These are phyloP conservation scores for Phytophthora vignae DNA, from an alignment of 352 stramenopile species.

Conservation along the genomic window DNA sequence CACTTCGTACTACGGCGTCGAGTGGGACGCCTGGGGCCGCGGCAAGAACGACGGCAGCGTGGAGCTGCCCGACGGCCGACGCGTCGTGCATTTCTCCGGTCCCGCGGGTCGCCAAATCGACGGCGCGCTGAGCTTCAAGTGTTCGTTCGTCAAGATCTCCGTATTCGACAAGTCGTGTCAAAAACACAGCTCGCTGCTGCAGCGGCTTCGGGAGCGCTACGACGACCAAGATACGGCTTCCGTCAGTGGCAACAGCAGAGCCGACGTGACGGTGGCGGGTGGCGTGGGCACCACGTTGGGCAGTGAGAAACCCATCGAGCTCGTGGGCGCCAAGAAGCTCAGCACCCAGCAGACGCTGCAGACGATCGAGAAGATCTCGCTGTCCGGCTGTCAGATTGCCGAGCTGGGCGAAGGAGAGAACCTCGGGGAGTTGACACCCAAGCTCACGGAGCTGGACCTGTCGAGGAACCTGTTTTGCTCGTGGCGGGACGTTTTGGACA, in stretches of 20 bases:
- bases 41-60: constrained; percentile 96
- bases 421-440: constrained; percentile 51
- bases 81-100: constrained; percentile 87
- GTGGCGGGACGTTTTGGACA: constrained; percentile 60
- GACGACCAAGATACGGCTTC: constrained; percentile 2
- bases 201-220: constrained; percentile 77
- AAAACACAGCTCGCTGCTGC: constrained; percentile 56
- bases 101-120: constrained; percentile 36
- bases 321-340: constrained; percentile 77
- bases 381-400: constrained; percentile 66
- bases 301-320: constrained; percentile 77
- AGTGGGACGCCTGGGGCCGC: constrained; percentile 93
- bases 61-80: constrained; percentile 70
- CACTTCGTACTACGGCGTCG: constrained; percentile 86
- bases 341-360: constrained; percentile 66
- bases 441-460: constrained; percentile 77
- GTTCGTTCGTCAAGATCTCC: constrained; percentile 90
- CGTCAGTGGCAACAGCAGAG: constrained; percentile 2
- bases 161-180: constrained; percentile 38
- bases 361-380: constrained; percentile 81
- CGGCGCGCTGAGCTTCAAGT: constrained; percentile 75
- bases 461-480: constrained; percentile 74
- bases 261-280: constrained; percentile 54
- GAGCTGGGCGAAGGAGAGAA: constrained; percentile 33
- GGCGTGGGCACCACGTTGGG: constrained; percentile 75